phyloP scores from a whole-genome alignment of 768 basidiomycete species.

The Lyophyllum shimeji region DNA sequence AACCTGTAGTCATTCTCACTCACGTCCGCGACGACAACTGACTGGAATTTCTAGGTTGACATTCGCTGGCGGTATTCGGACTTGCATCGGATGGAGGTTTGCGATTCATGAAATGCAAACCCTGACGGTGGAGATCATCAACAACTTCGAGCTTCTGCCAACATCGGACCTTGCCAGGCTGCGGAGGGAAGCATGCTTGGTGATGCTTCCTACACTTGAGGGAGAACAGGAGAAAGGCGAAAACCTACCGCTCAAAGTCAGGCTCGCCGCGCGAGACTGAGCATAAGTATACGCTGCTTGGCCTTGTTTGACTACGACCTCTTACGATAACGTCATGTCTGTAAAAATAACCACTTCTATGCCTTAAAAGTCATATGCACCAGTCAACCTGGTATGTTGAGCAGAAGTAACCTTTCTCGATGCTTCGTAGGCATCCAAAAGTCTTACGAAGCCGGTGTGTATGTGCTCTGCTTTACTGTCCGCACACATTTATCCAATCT shows the following conservation, averaged over 20 bases:
- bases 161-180: slow-evolving; percentile 39
- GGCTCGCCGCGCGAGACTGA: slow-evolving; percentile 36
- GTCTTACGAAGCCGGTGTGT: slow-evolving; percentile 6
- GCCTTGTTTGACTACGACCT: not conserved
- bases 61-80: slow-evolving; percentile 46
- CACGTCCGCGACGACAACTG: not conserved
- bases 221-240: slow-evolving; percentile 44
- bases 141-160: slow-evolving; percentile 54
- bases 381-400: slow-evolving; percentile 13
- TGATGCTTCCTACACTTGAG: slow-evolving; percentile 48
- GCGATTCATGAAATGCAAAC: slow-evolving; percentile 56
- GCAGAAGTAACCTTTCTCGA: slow-evolving; percentile 11
- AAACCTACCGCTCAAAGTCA: slow-evolving; percentile 41
- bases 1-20: slow-evolving; percentile 38
- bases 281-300: slow-evolving; percentile 10
- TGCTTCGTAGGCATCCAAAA: slow-evolving; percentile 4
- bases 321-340: slow-evolving; percentile 5
- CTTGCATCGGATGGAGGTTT: slow-evolving; percentile 53
- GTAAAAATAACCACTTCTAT: not conserved
- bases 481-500: not conserved
- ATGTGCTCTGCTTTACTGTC: not conserved
- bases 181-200: slow-evolving; percentile 44
- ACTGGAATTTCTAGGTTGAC: slow-evolving; percentile 35
- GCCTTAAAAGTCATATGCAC: slow-evolving; percentile 1
- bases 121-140: slow-evolving; percentile 56